Evolutionary conservation across 768 basidiomycete genomes (phyloP).

Genomic region (Pilatotrama ljubarskyi): DNA sequence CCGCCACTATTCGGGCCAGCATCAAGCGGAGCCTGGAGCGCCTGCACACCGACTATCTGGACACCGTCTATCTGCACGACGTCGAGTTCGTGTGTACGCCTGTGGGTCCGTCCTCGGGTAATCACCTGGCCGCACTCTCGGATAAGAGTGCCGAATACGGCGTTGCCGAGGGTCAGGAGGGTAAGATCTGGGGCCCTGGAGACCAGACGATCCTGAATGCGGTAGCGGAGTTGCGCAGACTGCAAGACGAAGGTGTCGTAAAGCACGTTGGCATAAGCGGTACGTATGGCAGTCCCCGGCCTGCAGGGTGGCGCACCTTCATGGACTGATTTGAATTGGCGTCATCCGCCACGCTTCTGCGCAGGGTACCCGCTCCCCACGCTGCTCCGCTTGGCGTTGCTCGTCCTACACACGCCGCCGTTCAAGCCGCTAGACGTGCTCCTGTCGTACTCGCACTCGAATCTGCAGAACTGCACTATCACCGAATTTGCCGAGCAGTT

Average conservation of each 20-base stretch:
- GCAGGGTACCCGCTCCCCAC: slow-evolving; percentile 81
- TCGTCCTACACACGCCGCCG: slow-evolving; percentile 66
- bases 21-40: slow-evolving; percentile 67
- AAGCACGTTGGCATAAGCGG: slow-evolving; percentile 80
- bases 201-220: slow-evolving; percentile 75
- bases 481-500: slow-evolving; percentile 57
- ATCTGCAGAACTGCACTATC: slow-evolving; percentile 69
- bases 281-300: slow-evolving; percentile 29
- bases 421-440: slow-evolving; percentile 75
- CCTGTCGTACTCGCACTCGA: slow-evolving; percentile 80
- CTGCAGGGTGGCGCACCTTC: neutral
- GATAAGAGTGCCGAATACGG: slow-evolving; percentile 65
- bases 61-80: slow-evolving; percentile 82
- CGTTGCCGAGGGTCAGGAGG: slow-evolving; percentile 56
- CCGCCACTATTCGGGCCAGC: slow-evolving; percentile 61
- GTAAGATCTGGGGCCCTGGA: slow-evolving; percentile 59
- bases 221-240: slow-evolving; percentile 58
- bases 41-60: slow-evolving; percentile 75
- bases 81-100: slow-evolving; percentile 71
- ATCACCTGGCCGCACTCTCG: slow-evolving; percentile 55
- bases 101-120: slow-evolving; percentile 53
- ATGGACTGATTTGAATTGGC: neutral
- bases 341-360: neutral
- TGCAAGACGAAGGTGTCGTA: slow-evolving; percentile 74
- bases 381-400: slow-evolving; percentile 77